Percentiles rank a stretch among this genome's conserved stretches.
phyloP scores from a whole-genome alignment of 345 rosid species.

The Eutrema heterophyllum region DNA sequence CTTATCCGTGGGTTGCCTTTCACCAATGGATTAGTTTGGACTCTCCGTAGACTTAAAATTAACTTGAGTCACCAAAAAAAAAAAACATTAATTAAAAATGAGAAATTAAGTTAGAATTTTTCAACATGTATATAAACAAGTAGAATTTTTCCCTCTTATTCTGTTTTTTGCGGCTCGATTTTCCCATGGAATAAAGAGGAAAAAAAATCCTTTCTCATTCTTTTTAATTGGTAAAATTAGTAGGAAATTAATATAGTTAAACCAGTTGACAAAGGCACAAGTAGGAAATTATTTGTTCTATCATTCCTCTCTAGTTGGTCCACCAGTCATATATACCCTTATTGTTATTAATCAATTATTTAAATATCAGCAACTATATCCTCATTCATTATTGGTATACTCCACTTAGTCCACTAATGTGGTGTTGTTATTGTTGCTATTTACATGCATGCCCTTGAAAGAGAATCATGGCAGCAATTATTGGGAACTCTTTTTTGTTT shows the following conservation, averaged over 20 bases:
- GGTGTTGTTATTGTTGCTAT: conserved; percentile 11
- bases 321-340: too few species aligned
- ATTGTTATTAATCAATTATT: background rate
- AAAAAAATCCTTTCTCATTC: background rate
- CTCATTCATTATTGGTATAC: background rate
- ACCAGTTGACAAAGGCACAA: too few species aligned
- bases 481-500: conserved; percentile 12
- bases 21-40: too few species aligned
- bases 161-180: background rate
- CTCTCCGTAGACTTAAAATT: too few species aligned
- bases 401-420: conserved; percentile 18
- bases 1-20: too few species aligned
- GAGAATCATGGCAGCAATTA: conserved; percentile 19
- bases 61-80: too few species aligned
- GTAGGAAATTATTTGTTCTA: too few species aligned
- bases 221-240: background rate
- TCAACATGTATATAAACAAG: background rate
- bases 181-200: too few species aligned
- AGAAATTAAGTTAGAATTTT: background rate
- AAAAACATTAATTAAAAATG: too few species aligned
- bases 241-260: background rate
- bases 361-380: background rate
- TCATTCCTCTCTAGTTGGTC: too few species aligned
- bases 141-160: background rate
- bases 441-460: conserved; percentile 29